phyloP scores from a whole-genome alignment of 2,329 filamentous ascomycete genomes.

The Aspergillus tamarii region DNA sequence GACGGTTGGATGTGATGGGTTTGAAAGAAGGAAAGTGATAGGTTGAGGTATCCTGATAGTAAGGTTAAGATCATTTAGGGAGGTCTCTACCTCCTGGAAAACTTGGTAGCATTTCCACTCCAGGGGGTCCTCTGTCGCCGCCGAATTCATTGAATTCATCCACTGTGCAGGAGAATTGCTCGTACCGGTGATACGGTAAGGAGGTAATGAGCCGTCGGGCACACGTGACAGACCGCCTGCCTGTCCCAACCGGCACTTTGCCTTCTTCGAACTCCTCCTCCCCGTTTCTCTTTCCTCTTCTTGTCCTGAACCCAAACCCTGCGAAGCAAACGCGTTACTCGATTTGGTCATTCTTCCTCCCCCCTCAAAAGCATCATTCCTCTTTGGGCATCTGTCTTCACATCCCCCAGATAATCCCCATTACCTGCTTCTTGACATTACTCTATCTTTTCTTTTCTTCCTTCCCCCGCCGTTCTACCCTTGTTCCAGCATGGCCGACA shows the following conservation, averaged over 20 bases:
- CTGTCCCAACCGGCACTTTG: constrained; percentile 34
- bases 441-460: constrained; percentile 16
- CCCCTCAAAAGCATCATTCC: constrained; percentile 46
- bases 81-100: background rate
- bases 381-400: constrained; percentile 44
- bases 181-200: background rate
- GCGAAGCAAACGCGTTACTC: constrained; percentile 51
- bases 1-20: background rate
- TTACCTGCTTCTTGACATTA: constrained; percentile 15
- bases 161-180: background rate
- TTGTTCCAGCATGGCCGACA: constrained; percentile 68
- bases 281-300: constrained; percentile 32
- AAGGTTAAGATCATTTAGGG: background rate
- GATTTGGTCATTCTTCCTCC: constrained; percentile 48
- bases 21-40: too few species aligned
- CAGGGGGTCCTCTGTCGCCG: background rate
- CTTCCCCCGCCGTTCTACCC: constrained; percentile 7
- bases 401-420: constrained; percentile 23
- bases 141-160: background rate
- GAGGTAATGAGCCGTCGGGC: background rate
- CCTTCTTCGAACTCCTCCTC: constrained; percentile 37
- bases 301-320: constrained; percentile 46
- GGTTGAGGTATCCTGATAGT: background rate
- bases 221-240: constrained; percentile 38
- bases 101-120: background rate